These are phyloP conservation scores for Paecilomyces dactylethromorphus DNA, from an alignment of 2,329 filamentous ascomycete species.

Conservation along the genomic window DNA sequence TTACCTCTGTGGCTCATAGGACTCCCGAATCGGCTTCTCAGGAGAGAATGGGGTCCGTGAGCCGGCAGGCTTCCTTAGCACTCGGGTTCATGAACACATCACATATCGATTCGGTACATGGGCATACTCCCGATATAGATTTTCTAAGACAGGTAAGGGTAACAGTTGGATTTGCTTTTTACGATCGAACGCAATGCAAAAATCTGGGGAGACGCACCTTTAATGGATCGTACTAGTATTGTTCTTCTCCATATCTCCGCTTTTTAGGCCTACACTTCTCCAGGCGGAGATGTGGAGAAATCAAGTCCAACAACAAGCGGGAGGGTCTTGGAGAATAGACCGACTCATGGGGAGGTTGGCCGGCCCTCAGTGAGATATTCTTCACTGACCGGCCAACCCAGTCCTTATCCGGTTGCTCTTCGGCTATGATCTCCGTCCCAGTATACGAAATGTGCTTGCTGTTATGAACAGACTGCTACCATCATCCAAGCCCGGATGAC, in stretches of 20 bases:
- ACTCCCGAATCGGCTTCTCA: not conserved
- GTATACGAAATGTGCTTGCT: not conserved
- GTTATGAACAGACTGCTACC: not conserved
- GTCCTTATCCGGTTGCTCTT: not conserved
- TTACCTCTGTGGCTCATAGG: not conserved
- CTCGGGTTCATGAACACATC: not conserved
- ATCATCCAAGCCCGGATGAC: not conserved
- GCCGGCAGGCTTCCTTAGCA: not conserved
- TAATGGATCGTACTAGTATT: not conserved
- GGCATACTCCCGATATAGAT: not conserved
- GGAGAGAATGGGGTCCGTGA: too few species aligned
- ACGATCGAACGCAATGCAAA: not conserved
- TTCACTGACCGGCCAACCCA: not conserved
- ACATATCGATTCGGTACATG: not conserved
- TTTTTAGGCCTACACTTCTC: not conserved
- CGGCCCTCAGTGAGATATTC: not conserved
- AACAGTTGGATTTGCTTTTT: not conserved
- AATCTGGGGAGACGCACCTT: not conserved
- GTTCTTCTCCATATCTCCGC: not conserved
- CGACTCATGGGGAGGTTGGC: not conserved
- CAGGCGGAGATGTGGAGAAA: not conserved
- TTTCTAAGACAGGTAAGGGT: not conserved
- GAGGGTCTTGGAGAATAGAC: not conserved
- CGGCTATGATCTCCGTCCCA: not conserved
- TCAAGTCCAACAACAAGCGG: not conserved